Evolutionary conservation across 2,329 filamentous ascomycete species (phyloP), one percentile per base, ranked within the genome.

Genomic region (Lizonia empirigonia): DNA sequence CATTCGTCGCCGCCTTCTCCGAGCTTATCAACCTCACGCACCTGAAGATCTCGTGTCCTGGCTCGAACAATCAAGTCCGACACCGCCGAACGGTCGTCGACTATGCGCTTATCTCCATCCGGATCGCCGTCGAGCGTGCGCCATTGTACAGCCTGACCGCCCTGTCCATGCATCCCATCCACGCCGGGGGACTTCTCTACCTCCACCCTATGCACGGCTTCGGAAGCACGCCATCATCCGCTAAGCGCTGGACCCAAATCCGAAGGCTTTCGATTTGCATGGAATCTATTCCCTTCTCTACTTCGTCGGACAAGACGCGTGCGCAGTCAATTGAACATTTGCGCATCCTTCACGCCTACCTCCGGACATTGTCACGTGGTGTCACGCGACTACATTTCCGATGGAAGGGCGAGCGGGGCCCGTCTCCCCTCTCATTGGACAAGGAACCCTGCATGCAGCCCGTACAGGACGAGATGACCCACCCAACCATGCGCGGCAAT

Each of bases 41-140:
- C 69, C 78, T 96, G 52, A 87, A 83, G 39, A 82, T 96, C 67
- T 85, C 84, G 54, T 94, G 90, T 61, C 89, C 89, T 5, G 87
- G 85, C 29, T 88, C 91, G 71, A 79, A 85, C 52, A 77, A 80
- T 7, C 55, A 68, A 29, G 85, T 90, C 69, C 80, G 87, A 35
- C 90, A 91, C 68, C 83, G 90, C 29, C 83, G 90, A 38, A 86
- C 85, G 71, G 85, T 87, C 39, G 89, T 96, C 53, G 91, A 96
- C 78, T 96, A 94, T 68, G 90, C 90, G 4, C 84, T 96, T 55
- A 91, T 95, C 69, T 94, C 90, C 58, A 76, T 96, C 47, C 87
- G 91, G 58, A 91, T 96, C 58, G 88, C 91, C 10, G 76, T 95
- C 23, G 91, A 96, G 76, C 83, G 87, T 45, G 84, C 86, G 8